Conservation (phyloP, 179 eudicot species). For the Drosera spatulata region DNA sequence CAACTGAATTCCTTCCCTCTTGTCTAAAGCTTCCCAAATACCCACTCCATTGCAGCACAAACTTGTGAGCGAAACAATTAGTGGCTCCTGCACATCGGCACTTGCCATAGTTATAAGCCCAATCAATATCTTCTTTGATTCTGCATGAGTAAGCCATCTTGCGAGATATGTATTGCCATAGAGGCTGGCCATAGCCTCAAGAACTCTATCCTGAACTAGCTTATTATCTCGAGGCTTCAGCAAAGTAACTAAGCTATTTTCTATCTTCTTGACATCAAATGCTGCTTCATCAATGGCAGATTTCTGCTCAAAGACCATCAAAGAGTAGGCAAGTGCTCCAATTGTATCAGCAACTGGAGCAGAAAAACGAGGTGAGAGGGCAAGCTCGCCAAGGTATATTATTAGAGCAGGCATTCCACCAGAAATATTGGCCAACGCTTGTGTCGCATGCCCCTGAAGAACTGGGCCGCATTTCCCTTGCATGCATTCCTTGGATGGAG, state of each 20-base stretch:
- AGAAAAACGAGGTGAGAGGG: slow-evolving; percentile 88
- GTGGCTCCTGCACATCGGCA: slow-evolving; percentile 87
- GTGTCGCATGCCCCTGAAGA: slow-evolving; percentile 97
- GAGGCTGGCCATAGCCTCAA: slow-evolving; percentile 96
- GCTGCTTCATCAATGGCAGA: slow-evolving; percentile 63
- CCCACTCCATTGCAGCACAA: slow-evolving; percentile 72
- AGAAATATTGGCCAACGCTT: slow-evolving; percentile 98
- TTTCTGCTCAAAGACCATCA: slow-evolving; percentile 90
- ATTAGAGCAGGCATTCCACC: slow-evolving; percentile 96
- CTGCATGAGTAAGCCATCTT: slow-evolving; percentile 73
- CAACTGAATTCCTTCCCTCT: slow-evolving; percentile 96
- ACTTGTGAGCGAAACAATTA: slow-evolving; percentile 66
- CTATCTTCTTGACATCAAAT: slow-evolving; percentile 66
- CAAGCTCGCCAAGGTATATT: slow-evolving; percentile 86
- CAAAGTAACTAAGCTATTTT: slow-evolving; percentile 72
- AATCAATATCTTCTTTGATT: slow-evolving; percentile 81
- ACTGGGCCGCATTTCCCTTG: slow-evolving; percentile 96
- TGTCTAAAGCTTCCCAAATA: slow-evolving; percentile 93
- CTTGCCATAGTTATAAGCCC: slow-evolving; percentile 98
- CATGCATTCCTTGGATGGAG: slow-evolving; percentile 99
- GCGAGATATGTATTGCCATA: slow-evolving; percentile 72
- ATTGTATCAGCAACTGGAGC: slow-evolving; percentile 88
- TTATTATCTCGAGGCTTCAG: slow-evolving; percentile 69
- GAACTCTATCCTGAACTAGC: slow-evolving; percentile 86
- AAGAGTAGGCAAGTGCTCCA: slow-evolving; percentile 97